Evolutionary conservation across 2,329 filamentous ascomycete species (phyloP).

Genomic region (Penicillium sp.): DNA sequence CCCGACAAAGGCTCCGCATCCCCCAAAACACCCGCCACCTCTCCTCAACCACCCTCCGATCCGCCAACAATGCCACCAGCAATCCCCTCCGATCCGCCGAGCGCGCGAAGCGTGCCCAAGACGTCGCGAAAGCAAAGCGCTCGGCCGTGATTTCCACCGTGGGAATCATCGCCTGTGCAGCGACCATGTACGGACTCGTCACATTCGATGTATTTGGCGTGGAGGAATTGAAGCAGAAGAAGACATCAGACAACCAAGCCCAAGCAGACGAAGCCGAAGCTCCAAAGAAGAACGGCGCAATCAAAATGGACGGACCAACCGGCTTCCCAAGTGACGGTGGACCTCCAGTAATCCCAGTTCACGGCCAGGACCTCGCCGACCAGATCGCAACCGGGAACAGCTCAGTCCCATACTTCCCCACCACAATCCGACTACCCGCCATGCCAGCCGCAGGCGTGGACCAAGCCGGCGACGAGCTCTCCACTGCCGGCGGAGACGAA

Average conservation of each 20-base stretch:
- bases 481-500: constrained; percentile 51
- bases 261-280: constrained; percentile 20
- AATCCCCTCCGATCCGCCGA: constrained; percentile 35
- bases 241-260: constrained; percentile 2
- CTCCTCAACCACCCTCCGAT: constrained; percentile 35
- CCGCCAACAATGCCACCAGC: constrained; percentile 18
- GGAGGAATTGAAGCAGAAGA: constrained; percentile 22
- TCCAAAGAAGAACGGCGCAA: constrained; percentile 20
- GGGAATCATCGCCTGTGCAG: constrained; percentile 44
- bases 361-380: constrained; percentile 66
- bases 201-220: constrained; percentile 42
- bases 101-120: constrained; percentile 23
- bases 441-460: constrained; percentile 40
- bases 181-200: constrained; percentile 48
- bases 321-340: constrained; percentile 38
- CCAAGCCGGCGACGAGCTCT: constrained; percentile 42
- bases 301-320: constrained; percentile 46
- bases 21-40: constrained; percentile 22
- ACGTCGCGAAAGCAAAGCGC: constrained; percentile 34
- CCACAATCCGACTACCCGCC: constrained; percentile 68
- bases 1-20: constrained; percentile 18
- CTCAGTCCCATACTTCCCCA: constrained; percentile 79
- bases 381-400: constrained; percentile 80
- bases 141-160: constrained; percentile 39
- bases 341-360: constrained; percentile 39